phyloP scores from a whole-genome alignment of 2,329 filamentous ascomycete species.

The Pestalotiopsis sp. region DNA sequence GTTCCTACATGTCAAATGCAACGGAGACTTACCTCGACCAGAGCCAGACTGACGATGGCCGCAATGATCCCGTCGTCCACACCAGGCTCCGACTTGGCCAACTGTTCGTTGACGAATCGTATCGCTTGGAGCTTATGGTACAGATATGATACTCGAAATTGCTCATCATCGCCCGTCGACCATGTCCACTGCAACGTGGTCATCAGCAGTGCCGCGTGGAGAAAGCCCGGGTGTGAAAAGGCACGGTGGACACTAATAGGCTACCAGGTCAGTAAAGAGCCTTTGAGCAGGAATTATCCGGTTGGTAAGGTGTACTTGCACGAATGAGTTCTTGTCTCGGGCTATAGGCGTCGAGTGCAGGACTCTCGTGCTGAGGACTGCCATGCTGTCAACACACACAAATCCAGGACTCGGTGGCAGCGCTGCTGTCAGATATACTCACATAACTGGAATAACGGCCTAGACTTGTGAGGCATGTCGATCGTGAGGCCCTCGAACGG shows the following conservation, averaged over 20 bases:
- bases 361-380: conserved; percentile 44
- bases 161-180: conserved; percentile 46
- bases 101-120: conserved; percentile 46
- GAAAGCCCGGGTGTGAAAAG: conserved; percentile 46
- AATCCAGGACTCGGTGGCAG: no score
- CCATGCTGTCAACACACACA: conserved; percentile 13
- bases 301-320: conserved; percentile 24
- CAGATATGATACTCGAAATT: conserved; percentile 46
- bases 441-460: conserved; percentile 39
- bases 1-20: not conserved
- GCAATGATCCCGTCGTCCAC: conserved; percentile 45
- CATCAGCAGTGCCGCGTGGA: conserved; percentile 47
- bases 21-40: conserved; percentile 41
- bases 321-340: conserved; percentile 35
- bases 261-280: not conserved
- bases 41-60: conserved; percentile 45
- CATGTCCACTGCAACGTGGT: conserved; percentile 49
- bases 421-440: conserved; percentile 21
- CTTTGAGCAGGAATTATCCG: not conserved
- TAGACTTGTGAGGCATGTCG: conserved; percentile 35
- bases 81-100: conserved; percentile 38
- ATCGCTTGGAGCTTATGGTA: conserved; percentile 50
- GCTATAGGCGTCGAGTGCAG: conserved; percentile 42
- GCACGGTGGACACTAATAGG: conserved; percentile 41
- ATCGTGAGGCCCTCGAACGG: conserved; percentile 31